Evolutionary conservation across 139 green algal species (phyloP).

Genomic region (Chlamydomonas schloesseri): DNA sequence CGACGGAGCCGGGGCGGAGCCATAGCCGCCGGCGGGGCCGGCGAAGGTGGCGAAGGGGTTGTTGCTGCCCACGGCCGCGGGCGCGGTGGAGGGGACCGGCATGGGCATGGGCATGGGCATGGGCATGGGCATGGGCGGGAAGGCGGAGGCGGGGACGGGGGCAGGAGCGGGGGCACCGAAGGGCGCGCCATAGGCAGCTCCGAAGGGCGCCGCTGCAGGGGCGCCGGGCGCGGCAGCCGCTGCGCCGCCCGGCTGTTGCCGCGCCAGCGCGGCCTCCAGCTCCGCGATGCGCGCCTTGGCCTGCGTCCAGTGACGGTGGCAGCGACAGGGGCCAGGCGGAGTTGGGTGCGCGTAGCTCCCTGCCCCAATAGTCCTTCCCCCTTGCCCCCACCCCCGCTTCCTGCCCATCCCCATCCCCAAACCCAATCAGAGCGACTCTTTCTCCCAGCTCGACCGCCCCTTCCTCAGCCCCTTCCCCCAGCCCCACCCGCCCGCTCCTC

Average conservation of each 20-base stretch:
- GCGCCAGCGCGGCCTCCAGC: not conserved
- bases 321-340: no score
- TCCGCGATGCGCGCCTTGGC: constrained; percentile 12
- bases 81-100: not conserved
- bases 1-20: not conserved
- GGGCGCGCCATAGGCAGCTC: not conserved
- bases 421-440: no score
- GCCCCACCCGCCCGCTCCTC: not conserved
- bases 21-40: not conserved
- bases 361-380: no score
- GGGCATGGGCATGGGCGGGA: not conserved
- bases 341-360: no score
- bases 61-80: not conserved
- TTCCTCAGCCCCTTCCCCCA: no score
- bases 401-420: no score
- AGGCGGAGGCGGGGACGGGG: not conserved
- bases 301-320: no score
- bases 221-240: not conserved
- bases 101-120: not conserved
- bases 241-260: not conserved
- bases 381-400: no score
- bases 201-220: no score
- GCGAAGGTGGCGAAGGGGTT: constrained; percentile 21
- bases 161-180: not conserved
- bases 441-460: no score